Evolutionary conservation across 2,329 filamentous ascomycete genomes (phyloP), one percentile per base, ranked within the genome.

Genomic region (Pseudocercospora cruenta): DNA sequence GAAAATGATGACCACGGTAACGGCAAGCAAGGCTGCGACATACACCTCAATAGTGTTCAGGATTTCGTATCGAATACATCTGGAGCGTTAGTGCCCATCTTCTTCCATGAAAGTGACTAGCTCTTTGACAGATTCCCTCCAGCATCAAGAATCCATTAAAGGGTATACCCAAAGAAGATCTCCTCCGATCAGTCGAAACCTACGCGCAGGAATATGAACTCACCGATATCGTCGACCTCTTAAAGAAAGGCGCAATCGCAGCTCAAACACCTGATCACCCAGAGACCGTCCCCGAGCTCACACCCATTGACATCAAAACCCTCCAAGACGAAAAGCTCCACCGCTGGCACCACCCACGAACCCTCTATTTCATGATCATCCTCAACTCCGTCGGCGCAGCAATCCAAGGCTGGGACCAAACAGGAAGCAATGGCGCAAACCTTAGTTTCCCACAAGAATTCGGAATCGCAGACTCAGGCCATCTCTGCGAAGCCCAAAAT

Each of bases 181-280:
- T 69, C 7, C 36, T 45, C 14, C 53, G 26, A 19, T 53, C 65
- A 7, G 65, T 69, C 5, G 65, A 54, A 24, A 58, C 51, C 8
- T 69, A 62, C 22, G 63, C 62, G 28, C 26, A 33, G 10, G 59
- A 63, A 47, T 57, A 65, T 39, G 59, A 53, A 5, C 66, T 69
- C 28, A 47, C 39, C 78, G 0, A 69, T 87, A 24, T 84, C 19
- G 73, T 84, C 12, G 82, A 83, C 3, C 75, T 71, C 28, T 84
- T 87, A 64, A 80, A 81, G 31, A 85, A 85, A 68, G 83, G 83
- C 8, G 84, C 84, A 9, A 70, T 86, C 45, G 77, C 85, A 21
- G 83, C 84, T 8, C 84, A 86, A 61, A 77, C 82, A 24, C 85
- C 86, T 0, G 77, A 80, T n/a, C 76, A 76, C 0, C 84, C 82